Evolutionary conservation across 2,329 filamentous ascomycete genomes (phyloP).

Genomic region (Diaporthe ampelina): DNA sequence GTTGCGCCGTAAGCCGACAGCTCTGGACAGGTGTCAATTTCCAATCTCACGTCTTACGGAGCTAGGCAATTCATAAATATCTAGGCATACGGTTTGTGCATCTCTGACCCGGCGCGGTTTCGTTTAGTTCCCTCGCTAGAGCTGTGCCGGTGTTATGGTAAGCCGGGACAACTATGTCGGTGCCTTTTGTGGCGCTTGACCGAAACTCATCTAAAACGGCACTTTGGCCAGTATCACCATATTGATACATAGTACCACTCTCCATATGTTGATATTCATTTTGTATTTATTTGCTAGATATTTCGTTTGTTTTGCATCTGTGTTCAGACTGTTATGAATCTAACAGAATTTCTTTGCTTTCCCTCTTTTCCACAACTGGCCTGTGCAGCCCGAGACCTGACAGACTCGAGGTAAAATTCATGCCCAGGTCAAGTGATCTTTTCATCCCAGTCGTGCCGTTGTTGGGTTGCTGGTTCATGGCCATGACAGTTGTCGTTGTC

Average conservation of each 20-base stretch:
- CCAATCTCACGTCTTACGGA: slow-evolving; percentile 1
- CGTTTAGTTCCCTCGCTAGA: not conserved
- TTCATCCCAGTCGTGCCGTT: not conserved
- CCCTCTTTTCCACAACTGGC: slow-evolving; percentile 16
- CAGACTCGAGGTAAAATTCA: slow-evolving; percentile 1
- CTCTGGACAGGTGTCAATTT: slow-evolving; percentile 22
- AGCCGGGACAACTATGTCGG: slow-evolving; percentile 11
- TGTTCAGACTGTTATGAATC: not conserved
- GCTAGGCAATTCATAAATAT: not conserved
- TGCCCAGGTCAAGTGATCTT: slow-evolving; percentile 6
- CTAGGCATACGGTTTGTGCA: not conserved
- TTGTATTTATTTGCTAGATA: not conserved
- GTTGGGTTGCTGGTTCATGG: not conserved
- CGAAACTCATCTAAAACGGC: not conserved
- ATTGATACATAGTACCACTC: not conserved
- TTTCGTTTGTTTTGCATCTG: not conserved
- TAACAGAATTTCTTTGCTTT: slow-evolving; percentile 18
- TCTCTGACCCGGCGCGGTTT: not conserved
- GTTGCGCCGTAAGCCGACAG: slow-evolving; percentile 11
- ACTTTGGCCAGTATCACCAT: not conserved
- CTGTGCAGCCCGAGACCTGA: not conserved
- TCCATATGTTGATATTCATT: too few species aligned
- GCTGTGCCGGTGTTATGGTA: not conserved
- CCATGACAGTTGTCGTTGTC: slow-evolving; percentile 25
- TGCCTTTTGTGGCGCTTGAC: not conserved